phyloP scores from a whole-genome alignment of 805 yeast species.

The Saturnispora besseyi region DNA sequence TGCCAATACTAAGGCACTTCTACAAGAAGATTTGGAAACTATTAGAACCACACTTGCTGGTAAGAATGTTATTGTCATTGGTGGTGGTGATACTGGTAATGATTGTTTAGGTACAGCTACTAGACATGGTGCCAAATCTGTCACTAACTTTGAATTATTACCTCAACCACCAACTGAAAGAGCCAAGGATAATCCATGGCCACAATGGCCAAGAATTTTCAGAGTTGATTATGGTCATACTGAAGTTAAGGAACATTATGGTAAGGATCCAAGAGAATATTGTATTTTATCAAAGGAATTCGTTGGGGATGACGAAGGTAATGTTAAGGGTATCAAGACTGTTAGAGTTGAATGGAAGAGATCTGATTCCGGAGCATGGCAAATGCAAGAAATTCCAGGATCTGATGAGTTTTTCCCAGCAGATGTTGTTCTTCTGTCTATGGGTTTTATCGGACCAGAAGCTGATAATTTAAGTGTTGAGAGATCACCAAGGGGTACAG shows the following conservation, averaged over 20 bases:
- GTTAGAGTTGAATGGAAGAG: constrained; percentile 98
- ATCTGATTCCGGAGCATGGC: constrained; percentile 95
- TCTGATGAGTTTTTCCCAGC: constrained; percentile 93
- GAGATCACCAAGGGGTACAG: constrained; percentile 80
- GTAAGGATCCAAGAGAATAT: constrained; percentile 96
- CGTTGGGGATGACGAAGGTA: constrained; percentile 89
- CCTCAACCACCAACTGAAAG: constrained; percentile 86
- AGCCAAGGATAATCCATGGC: constrained; percentile 98
- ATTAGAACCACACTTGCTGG: constrained; percentile 66
- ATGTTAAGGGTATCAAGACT: constrained; percentile 90
- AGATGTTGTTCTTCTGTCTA: constrained; percentile 83
- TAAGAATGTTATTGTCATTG: constrained; percentile 90
- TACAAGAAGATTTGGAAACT: constrained; percentile 70
- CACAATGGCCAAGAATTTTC: constrained; percentile 98
- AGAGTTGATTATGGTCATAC: constrained; percentile 97
- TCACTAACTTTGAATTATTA: constrained; percentile 84
- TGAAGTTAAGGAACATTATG: constrained; percentile 90
- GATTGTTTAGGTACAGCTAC: constrained; percentile 97
- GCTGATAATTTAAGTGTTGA: constrained; percentile 59
- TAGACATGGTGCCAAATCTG: constrained; percentile 94
- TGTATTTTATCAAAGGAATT: constrained; percentile 93
- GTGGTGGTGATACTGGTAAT: constrained; percentile 99
- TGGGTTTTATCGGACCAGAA: constrained; percentile 98
- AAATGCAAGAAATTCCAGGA: constrained; percentile 95
- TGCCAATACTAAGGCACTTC: constrained; percentile 81